Evolutionary conservation across 2,329 filamentous ascomycete genomes (phyloP).

Genomic region (Alternaria metachromatica): DNA sequence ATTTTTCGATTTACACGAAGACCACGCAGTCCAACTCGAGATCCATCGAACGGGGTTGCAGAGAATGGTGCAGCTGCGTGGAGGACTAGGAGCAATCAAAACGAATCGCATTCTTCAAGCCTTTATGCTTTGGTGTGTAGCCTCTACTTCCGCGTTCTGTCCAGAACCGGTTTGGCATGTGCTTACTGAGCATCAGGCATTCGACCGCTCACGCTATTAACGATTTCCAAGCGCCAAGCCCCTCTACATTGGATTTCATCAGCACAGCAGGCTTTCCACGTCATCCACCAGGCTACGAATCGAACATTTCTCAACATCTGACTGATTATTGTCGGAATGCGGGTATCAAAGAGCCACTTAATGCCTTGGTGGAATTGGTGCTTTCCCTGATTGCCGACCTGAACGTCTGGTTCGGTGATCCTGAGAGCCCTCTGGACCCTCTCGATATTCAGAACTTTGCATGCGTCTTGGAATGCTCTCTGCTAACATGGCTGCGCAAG

Average conservation of each 20-base stretch:
- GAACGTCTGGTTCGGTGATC: slow-evolving; percentile 42
- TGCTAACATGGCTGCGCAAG: slow-evolving; percentile 42
- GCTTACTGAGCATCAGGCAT: slow-evolving; percentile 51
- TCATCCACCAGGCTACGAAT: slow-evolving; percentile 39
- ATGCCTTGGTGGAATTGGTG: slow-evolving; percentile 35
- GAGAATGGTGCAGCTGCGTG: slow-evolving; percentile 45
- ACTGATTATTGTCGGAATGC: slow-evolving; percentile 38
- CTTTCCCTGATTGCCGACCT: slow-evolving; percentile 45
- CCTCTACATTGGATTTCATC: slow-evolving; percentile 39
- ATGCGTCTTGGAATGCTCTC: slow-evolving; percentile 41
- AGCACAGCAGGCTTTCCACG: slow-evolving; percentile 34
- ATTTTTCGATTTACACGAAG: slow-evolving; percentile 29
- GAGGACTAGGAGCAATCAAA: slow-evolving; percentile 41
- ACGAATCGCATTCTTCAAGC: slow-evolving; percentile 49
- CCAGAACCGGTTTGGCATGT: slow-evolving; percentile 36
- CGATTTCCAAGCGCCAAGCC: slow-evolving; percentile 42
- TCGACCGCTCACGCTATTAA: slow-evolving; percentile 48
- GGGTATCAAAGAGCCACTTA: slow-evolving; percentile 38
- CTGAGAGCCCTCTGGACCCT: slow-evolving; percentile 40
- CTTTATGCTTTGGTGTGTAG: slow-evolving; percentile 51
- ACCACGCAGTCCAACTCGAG: slow-evolving; percentile 39
- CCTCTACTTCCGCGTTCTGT: slow-evolving; percentile 7
- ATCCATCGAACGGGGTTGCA: slow-evolving; percentile 44
- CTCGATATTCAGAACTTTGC: slow-evolving; percentile 48
- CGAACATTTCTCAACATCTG: slow-evolving; percentile 39